Evolutionary conservation across 176 grass and related monocot species (phyloP).

Genomic region (Neostapfia colusana): DNA sequence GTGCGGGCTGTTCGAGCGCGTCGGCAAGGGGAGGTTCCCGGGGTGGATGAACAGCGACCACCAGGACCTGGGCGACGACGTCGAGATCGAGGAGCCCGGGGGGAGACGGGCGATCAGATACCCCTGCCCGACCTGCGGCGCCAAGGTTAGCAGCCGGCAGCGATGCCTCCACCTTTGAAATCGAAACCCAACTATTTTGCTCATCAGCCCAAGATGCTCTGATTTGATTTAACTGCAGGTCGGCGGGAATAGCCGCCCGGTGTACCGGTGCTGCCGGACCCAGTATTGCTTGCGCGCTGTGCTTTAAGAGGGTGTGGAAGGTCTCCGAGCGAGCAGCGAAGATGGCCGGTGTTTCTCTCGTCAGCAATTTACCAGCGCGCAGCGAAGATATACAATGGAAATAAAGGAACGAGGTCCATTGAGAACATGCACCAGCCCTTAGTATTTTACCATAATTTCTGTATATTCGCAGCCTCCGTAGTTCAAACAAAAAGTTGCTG

Average conservation of each 20-base stretch:
- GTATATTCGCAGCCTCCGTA: not conserved
- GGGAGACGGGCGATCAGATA: constrained; percentile 13
- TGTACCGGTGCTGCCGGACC: constrained; percentile 50
- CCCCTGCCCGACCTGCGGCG: constrained; percentile 17
- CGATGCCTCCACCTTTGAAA: not conserved
- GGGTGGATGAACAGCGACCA: not conserved
- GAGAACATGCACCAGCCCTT: not conserved
- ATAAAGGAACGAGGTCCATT: not conserved
- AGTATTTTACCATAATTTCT: not conserved
- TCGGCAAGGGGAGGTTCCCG: constrained; percentile 6
- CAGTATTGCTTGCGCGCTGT: constrained; percentile 65
- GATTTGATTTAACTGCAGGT: constrained; percentile 35
- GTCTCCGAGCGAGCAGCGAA: too few relatives aligned
- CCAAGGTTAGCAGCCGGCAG: not conserved
- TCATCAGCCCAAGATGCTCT: not conserved
- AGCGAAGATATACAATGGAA: not conserved
- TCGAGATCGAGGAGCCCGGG: not conserved
- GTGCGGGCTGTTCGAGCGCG: constrained; percentile 14
- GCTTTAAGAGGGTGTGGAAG: constrained; percentile 48
- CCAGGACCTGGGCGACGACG: not conserved
- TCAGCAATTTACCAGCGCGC: not conserved
- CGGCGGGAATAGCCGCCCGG: constrained; percentile 56
- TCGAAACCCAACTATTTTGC: not conserved
- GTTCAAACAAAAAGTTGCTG: not conserved
- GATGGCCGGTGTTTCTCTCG: too few relatives aligned